Evolutionary conservation across 2,329 filamentous ascomycete species (phyloP), one percentile per base, ranked within the genome.

Genomic region (Dryadomyces sulphureus): DNA sequence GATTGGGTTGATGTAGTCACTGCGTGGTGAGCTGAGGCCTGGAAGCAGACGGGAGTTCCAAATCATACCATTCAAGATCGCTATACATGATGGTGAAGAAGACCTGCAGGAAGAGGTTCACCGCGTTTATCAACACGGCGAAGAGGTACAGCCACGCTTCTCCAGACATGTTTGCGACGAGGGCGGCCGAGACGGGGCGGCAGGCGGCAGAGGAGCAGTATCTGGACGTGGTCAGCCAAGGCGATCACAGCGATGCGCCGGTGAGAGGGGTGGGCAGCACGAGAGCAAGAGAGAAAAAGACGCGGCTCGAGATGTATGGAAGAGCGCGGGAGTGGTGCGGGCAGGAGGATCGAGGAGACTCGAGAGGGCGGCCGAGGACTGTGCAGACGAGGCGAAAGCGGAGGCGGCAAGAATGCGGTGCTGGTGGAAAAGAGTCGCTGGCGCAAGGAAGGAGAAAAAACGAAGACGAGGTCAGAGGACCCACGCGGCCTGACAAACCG

Each of bases 51-150:
- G 17, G 11, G 16, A 38, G 14, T 4, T 12, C 34, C 16, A 22
- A 7, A 32, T 73, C 85, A 60, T 72, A 94, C 89, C 92, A 98
- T 83, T 98, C 92, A 60, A 98, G 70, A 75, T 98, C 92, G 67
- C 87, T 94, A 72, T 96, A 98, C 93, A 98, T 98, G 63, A 98
- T 98, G 49, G 92, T 98, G 73, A 98, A 98, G 77, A 98, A 98
- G 59, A 98, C 92, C 72, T 98, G 93, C 48, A 98, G 77, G 69
- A 98, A 98, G 61, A 98, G 78, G 75, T 98, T 98, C 79, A 98
- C 89, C 72, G 92, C 92, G 73, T 98, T 98, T 74, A 98, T 93
- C 64, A 98, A 77, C 67, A 98, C 93, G 69, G 90, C 82, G 68
- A 98, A 76, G 59, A 98, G 81, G 73, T 93, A 98, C 65, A 98